These are phyloP conservation scores for Cutaneotrichosporon arboriforme DNA, from an alignment of 1,284 basidiomycete genomes.

Conservation along the genomic window DNA sequence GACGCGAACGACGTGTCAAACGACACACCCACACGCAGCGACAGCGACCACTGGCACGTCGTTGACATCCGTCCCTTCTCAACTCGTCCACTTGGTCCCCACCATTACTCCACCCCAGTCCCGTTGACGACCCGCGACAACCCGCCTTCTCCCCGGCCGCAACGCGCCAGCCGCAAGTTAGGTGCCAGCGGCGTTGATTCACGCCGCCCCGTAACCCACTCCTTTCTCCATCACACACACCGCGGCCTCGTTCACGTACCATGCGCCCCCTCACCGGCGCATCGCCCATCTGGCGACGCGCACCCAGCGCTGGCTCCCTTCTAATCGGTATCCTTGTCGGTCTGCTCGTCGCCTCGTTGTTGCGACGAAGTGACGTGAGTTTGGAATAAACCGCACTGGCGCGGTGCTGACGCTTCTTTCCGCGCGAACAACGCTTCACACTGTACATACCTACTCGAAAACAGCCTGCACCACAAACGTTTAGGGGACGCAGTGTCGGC, in stretches of 20 bases:
- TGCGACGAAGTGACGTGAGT: constrained; percentile 3
- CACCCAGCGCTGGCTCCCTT: constrained; percentile 46
- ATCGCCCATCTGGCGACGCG: constrained; percentile 28
- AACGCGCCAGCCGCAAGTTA: too few species aligned
- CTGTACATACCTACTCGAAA: neutral
- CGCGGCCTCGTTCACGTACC: too few species aligned
- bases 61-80: too few species aligned
- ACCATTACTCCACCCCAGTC: too few species aligned
- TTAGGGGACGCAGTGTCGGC: neutral
- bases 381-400: neutral
- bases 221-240: neutral
- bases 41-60: too few species aligned
- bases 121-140: too few species aligned
- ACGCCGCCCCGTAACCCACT: too few species aligned
- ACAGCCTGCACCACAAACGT: neutral
- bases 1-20: too few species aligned
- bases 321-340: constrained; percentile 49
- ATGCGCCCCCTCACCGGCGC: constrained; percentile 18
- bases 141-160: too few species aligned
- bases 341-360: constrained; percentile 45
- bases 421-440: neutral
- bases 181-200: too few species aligned
- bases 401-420: neutral
- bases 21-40: too few species aligned
- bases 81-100: too few species aligned